Evolutionary conservation across 2,329 filamentous ascomycete genomes (phyloP).

Genomic region (Paracorniculantispora psalliotae): DNA sequence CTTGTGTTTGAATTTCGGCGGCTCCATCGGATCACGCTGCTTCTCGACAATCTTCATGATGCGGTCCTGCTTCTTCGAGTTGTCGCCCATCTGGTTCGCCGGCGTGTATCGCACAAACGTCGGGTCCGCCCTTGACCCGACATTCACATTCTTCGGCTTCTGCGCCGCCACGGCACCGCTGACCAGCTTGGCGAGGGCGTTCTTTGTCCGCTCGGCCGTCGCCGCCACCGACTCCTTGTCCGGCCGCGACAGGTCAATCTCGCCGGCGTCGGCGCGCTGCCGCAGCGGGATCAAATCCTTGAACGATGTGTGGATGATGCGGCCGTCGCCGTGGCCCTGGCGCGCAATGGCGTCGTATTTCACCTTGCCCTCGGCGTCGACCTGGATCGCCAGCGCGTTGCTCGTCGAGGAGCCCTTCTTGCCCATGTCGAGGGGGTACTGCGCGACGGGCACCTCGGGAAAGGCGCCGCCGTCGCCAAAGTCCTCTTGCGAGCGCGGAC

Average conservation of each 20-base stretch:
- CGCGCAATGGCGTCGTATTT: slow-evolving; percentile 94
- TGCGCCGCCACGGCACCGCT: slow-evolving; percentile 83
- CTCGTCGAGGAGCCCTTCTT: slow-evolving; percentile 67
- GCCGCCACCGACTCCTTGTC: slow-evolving; percentile 77
- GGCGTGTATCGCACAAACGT: slow-evolving; percentile 96
- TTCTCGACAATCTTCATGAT: slow-evolving; percentile 98
- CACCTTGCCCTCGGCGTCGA: slow-evolving; percentile 86
- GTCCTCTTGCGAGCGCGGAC: slow-evolving; percentile 81
- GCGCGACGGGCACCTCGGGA: slow-evolving; percentile 86
- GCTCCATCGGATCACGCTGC: slow-evolving; percentile 92
- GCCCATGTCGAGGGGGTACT: slow-evolving; percentile 95
- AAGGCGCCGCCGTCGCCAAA: slow-evolving; percentile 96
- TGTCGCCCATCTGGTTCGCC: slow-evolving; percentile 90
- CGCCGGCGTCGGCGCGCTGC: slow-evolving; percentile 87
- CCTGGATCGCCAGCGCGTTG: slow-evolving; percentile 88
- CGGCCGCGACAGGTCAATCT: slow-evolving; percentile 81
- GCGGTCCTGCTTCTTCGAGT: slow-evolving; percentile 81
- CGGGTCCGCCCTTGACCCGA: slow-evolving; percentile 72
- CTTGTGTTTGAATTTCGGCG: slow-evolving; percentile 98
- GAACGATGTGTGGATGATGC: slow-evolving; percentile 91
- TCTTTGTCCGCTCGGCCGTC: slow-evolving; percentile 82
- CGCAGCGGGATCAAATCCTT: slow-evolving; percentile 93
- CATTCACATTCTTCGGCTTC: slow-evolving; percentile 91
- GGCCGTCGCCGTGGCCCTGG: slow-evolving; percentile 76
- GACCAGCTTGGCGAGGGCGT: slow-evolving; percentile 76